Evolutionary conservation across 2,329 filamentous ascomycete species (phyloP).

Genomic region (Colletotrichum plurivorum): DNA sequence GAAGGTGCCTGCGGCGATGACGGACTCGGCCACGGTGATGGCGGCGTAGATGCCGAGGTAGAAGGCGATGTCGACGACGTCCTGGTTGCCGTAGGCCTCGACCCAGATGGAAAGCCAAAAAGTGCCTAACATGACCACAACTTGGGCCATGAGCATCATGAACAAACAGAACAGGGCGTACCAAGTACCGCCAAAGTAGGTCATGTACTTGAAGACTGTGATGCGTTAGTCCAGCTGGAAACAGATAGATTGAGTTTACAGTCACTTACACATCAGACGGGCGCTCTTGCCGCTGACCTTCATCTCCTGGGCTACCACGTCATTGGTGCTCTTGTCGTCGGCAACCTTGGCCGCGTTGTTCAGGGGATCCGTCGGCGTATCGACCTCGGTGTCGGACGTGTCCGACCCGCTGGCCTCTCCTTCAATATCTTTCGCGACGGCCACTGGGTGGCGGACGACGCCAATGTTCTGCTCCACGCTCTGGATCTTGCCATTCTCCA

Average conservation of each 20-base stretch:
- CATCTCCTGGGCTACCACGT: constrained; percentile 64
- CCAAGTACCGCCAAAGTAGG: constrained; percentile 62
- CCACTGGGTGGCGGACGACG: constrained; percentile 60
- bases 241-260: too few relatives aligned
- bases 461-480: constrained; percentile 61
- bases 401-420: constrained; percentile 50
- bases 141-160: constrained; percentile 57
- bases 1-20: constrained; percentile 58
- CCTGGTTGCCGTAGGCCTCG: constrained; percentile 61
- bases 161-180: constrained; percentile 57
- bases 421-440: constrained; percentile 54
- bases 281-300: constrained; percentile 60
- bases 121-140: constrained; percentile 58
- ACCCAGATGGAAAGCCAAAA: constrained; percentile 69
- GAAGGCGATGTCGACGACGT: constrained; percentile 61
- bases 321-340: constrained; percentile 54
- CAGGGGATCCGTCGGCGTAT: constrained; percentile 47
- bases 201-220: constrained; percentile 65
- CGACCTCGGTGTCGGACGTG: constrained; percentile 46
- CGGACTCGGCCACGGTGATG: constrained; percentile 59
- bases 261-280: constrained; percentile 59
- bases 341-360: constrained; percentile 51
- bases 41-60: constrained; percentile 68
- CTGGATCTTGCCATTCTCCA: constrained; percentile 62
- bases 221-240: constrained; percentile 27